Percentiles rank a stretch among this genome's conserved stretches.
Conservation (phyloP, 768 basidiomycete genomes). For the Lepiota brunneoincarnata region DNA sequence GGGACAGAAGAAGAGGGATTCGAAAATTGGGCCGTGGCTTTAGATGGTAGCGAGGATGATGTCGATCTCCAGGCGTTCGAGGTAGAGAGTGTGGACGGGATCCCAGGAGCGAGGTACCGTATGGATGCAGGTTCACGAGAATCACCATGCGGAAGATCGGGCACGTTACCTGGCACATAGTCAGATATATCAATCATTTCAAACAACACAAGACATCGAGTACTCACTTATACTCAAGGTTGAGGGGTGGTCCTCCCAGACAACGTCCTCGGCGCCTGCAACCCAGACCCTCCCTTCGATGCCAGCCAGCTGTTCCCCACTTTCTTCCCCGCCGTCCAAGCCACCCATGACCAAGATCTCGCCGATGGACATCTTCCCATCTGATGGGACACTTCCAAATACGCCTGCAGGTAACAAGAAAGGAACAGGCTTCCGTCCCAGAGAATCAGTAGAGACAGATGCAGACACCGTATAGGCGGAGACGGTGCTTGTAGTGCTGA, state of each 20-base stretch:
- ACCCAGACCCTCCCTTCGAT: slow-evolving; percentile 21
- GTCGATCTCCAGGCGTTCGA: background rate
- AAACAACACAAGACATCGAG: background rate
- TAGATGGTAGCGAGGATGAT: background rate
- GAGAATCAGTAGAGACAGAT: background rate
- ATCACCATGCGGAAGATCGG: background rate
- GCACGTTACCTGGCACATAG: background rate
- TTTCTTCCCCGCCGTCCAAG: slow-evolving; percentile 3
- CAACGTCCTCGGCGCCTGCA: slow-evolving; percentile 18
- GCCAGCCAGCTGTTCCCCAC: no score
- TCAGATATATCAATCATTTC: background rate
- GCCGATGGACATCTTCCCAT: slow-evolving; percentile 23
- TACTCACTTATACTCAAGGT: background rate
- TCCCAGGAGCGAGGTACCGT: background rate
- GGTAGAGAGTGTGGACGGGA: background rate
- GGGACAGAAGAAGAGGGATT: background rate
- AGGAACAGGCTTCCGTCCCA: slow-evolving; percentile 16
- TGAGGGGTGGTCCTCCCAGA: background rate
- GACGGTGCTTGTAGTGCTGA: background rate
- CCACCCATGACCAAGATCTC: slow-evolving; percentile 20
- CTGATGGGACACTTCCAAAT: slow-evolving; percentile 9
- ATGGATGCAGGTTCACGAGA: background rate
- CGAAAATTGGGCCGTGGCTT: background rate
- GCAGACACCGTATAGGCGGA: background rate
- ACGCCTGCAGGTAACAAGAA: slow-evolving; percentile 23